Percentiles rank a stretch among this genome's conserved stretches.
These are phyloP conservation scores for Dissophora globulifera DNA, from an alignment of 192 early-diverging fungal genomes.

Conservation along the genomic window DNA sequence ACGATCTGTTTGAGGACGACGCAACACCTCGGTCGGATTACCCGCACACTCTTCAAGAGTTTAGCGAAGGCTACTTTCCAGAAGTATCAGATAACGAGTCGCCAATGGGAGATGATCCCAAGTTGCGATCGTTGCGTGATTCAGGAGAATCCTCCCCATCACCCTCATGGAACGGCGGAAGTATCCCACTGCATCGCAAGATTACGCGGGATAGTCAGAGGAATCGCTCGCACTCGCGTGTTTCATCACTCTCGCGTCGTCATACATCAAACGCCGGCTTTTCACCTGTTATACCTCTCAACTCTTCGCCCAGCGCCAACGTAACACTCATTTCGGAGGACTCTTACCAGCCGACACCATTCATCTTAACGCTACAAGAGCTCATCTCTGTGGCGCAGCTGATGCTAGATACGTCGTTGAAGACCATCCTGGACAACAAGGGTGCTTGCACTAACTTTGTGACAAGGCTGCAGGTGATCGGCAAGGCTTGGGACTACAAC, in stretches of 20 bases:
- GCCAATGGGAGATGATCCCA: constrained; percentile 29
- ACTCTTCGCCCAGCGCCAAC: constrained; percentile 44
- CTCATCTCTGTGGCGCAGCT: constrained; percentile 76
- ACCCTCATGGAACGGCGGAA: constrained; percentile 50
- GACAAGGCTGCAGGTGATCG: constrained; percentile 66
- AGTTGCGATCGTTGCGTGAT: constrained; percentile 33
- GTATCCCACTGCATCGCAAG: constrained; percentile 48
- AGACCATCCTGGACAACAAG: constrained; percentile 68
- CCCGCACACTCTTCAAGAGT: constrained; percentile 19
- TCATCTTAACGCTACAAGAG: constrained; percentile 72
- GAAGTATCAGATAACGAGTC: constrained; percentile 42
- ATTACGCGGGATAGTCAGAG: constrained; percentile 37
- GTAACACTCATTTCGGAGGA: constrained; percentile 62
- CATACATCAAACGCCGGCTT: constrained; percentile 13
- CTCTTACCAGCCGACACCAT: constrained; percentile 61
- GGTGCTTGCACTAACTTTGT: constrained; percentile 69
- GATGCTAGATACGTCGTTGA: constrained; percentile 74
- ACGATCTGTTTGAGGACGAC: constrained; percentile 28
- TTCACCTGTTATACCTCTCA: constrained; percentile 29
- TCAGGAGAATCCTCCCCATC: constrained; percentile 52
- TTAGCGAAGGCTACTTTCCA: constrained; percentile 48
- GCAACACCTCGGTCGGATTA: constrained; percentile 39
- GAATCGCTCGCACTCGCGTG: constrained; percentile 29
- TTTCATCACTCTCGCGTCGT: constrained; percentile 40
- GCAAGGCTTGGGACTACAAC: constrained; percentile 71